Conservation (phyloP, 345 rosid species). For the Psidium friedrichsthalianum region DNA sequence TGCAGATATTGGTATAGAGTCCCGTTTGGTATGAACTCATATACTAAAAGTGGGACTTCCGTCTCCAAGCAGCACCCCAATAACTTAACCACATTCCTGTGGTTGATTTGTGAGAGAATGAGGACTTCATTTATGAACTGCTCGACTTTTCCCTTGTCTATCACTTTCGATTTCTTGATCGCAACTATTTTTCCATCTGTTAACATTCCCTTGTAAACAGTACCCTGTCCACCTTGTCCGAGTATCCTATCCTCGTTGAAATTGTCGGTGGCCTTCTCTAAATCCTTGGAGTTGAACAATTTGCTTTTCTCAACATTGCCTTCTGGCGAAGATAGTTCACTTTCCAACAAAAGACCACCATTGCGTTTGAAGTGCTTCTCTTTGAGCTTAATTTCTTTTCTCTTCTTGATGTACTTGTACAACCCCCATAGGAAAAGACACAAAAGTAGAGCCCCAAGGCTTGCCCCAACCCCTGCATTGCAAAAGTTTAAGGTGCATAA, state of each 20-base stretch:
- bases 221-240: background rate
- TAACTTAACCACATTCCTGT: background rate
- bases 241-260: background rate
- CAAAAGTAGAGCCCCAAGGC: background rate
- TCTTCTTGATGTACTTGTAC: background rate
- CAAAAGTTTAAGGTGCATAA: background rate
- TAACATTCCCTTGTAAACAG: background rate
- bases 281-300: background rate
- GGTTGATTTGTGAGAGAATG: background rate
- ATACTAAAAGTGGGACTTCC: background rate
- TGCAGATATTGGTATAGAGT: too few species aligned
- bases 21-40: background rate
- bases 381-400: background rate
- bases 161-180: background rate
- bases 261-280: background rate
- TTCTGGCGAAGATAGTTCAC: background rate
- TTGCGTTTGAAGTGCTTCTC: background rate
- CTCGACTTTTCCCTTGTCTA: background rate
- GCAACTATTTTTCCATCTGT: constrained; percentile 1
- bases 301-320: background rate
- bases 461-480: background rate
- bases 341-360: background rate
- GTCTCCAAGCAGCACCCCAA: background rate
- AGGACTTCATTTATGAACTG: background rate
- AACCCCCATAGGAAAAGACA: background rate